A percentile compares a stretch with the other conserved stretches of the same genome.
Conservation (phyloP, 192 early-diverging fungal species). For the Podila minutissima region DNA sequence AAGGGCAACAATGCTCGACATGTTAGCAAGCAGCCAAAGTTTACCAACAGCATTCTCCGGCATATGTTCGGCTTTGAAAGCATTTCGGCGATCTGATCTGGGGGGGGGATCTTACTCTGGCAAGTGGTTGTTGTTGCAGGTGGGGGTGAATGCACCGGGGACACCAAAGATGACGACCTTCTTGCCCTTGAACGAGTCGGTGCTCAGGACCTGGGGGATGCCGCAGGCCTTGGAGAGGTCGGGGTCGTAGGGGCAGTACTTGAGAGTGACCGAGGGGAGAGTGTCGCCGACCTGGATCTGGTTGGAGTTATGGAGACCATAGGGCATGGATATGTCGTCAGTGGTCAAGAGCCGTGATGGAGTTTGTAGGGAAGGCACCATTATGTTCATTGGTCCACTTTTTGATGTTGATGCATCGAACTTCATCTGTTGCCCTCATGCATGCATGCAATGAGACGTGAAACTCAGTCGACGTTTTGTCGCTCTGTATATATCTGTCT, state of each 20-base stretch:
- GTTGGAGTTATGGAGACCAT: no score
- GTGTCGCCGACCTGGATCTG: constrained; percentile 48
- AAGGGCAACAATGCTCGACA: not conserved
- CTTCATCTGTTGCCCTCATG: no score
- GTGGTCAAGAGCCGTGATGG: no score
- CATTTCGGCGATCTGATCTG: not conserved
- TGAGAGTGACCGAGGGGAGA: constrained; percentile 39
- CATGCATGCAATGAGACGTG: no score
- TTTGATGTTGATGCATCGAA: no score
- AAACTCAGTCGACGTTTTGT: no score
- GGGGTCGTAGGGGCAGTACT: constrained; percentile 50
- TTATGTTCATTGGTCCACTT: no score
- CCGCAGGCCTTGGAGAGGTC: constrained; percentile 36
- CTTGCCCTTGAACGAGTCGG: constrained; percentile 66
- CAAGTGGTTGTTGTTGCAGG: constrained; percentile 64
- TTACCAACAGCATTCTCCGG: no score
- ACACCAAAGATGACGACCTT: constrained; percentile 75
- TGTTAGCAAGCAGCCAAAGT: not conserved
- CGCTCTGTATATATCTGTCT: not conserved
- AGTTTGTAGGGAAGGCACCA: no score
- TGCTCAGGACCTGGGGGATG: constrained; percentile 44
- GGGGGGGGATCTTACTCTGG: constrained; percentile 53
- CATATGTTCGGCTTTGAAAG: no score
- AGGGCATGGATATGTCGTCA: no score
- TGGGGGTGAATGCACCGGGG: constrained; percentile 75